A percentile compares a stretch with the other conserved stretches of the same genome.
These are phyloP conservation scores for Gnaphalium uliginosum DNA, from an alignment of 129 eudicot species.

Conservation along the genomic window DNA sequence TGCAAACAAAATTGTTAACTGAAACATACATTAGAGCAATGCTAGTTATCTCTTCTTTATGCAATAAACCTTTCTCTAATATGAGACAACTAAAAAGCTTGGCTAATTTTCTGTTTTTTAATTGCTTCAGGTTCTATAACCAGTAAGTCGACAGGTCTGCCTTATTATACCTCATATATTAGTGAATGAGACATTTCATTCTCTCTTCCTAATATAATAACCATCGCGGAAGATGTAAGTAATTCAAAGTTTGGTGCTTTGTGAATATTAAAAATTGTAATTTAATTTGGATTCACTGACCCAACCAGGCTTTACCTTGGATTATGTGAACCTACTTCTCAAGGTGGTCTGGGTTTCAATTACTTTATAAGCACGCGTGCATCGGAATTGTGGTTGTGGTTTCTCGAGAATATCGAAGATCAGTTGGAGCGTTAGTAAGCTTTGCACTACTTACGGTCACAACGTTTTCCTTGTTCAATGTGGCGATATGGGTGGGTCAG, in stretches of 20 bases:
- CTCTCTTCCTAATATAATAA: slow-evolving; percentile 79
- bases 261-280: slow-evolving; percentile 1
- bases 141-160: too few relatives aligned
- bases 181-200: slow-evolving; percentile 80
- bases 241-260: slow-evolving; percentile 11
- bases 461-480: not conserved
- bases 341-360: slow-evolving; percentile 94
- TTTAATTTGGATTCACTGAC: slow-evolving; percentile 14
- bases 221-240: slow-evolving; percentile 96
- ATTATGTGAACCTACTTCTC: slow-evolving; percentile 75
- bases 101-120: too few relatives aligned
- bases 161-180: slow-evolving; percentile 54
- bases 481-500: not conserved
- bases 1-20: too few relatives aligned
- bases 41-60: too few relatives aligned
- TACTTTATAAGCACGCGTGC: slow-evolving; percentile 80
- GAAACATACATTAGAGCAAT: too few relatives aligned
- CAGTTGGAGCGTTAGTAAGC: slow-evolving; percentile 95
- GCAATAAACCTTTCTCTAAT: too few relatives aligned
- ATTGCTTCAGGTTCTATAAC: too few relatives aligned
- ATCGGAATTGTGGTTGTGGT: slow-evolving; percentile 83
- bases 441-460: slow-evolving; percentile 29
- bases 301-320: slow-evolving; percentile 86
- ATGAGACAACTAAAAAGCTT: too few relatives aligned
- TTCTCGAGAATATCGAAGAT: slow-evolving; percentile 63